These are phyloP conservation scores for Cyberlindnera sargentensis DNA, from an alignment of 805 yeast genomes.

Conservation along the genomic window DNA sequence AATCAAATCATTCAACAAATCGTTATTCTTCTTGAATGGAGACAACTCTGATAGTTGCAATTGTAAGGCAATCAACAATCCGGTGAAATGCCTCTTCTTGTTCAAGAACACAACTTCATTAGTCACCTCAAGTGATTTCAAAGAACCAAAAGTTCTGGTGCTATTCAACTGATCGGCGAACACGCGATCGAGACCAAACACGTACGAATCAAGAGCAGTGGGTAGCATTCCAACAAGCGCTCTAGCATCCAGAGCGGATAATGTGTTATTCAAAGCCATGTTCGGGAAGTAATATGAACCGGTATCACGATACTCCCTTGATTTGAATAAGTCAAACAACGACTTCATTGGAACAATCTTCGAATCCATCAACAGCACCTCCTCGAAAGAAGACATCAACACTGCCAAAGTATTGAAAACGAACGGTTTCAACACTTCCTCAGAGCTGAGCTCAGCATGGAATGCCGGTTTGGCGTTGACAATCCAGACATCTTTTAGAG, in stretches of 20 bases:
- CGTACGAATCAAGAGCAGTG: slow-evolving; percentile 7
- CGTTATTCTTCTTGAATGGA: slow-evolving; percentile 18
- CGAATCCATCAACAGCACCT: slow-evolving; percentile 45
- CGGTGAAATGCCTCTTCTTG: slow-evolving; percentile 18
- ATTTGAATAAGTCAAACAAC: slow-evolving; percentile 29
- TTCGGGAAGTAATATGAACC: slow-evolving; percentile 41
- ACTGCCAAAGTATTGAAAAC: slow-evolving; percentile 44
- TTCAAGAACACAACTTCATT: slow-evolving; percentile 9
- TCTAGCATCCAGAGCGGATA: background rate
- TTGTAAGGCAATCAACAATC: slow-evolving; percentile 17
- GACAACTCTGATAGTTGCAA: slow-evolving; percentile 13
- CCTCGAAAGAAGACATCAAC: slow-evolving; percentile 46
- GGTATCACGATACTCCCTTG: slow-evolving; percentile 26
- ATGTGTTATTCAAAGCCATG: slow-evolving; percentile 3
- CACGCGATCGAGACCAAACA: slow-evolving; percentile 8
- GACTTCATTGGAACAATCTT: slow-evolving; percentile 39
- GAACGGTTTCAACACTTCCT: slow-evolving; percentile 22
- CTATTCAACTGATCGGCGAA: background rate
- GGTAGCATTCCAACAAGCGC: slow-evolving; percentile 4
- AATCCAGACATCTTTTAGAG: slow-evolving; percentile 25
- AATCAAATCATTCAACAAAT: slow-evolving; percentile 23
- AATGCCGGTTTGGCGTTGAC: slow-evolving; percentile 16
- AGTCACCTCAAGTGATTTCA: slow-evolving; percentile 4
- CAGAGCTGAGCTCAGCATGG: background rate
- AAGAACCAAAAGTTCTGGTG: slow-evolving; percentile 1